Base-by-base conservation (phyloP, 1,284 basidiomycete genomes). In the Boletus sp. region DNA sequence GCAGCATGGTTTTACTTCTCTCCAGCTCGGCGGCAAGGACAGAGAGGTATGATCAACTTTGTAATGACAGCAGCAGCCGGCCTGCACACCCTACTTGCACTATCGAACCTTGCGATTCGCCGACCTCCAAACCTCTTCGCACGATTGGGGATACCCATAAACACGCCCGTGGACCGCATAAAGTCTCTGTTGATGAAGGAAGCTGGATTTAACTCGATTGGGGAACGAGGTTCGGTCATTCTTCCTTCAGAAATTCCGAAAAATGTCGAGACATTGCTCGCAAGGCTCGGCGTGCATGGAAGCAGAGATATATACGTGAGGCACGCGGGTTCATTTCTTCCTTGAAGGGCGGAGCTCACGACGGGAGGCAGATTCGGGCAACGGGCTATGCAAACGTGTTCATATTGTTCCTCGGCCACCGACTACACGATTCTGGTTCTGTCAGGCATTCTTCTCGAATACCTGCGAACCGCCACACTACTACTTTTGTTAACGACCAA, bases 71-170 rank as follows among this genome's bases (percentile, higher is more conserved):
- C 49, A 30, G 59, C 78, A 34, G 63, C 83, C 2, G 65, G 77
- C n/a, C 51, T 76, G 22, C 82, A 88, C 57, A 73, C 81, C 0
- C 58, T 85, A 14, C 77, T 75, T 57, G 66, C 75, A 12, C 57
- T 82, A 9, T 75, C 78, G 57, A 64, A 59, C 30, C 48, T 85
- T n/a, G 58, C 76, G 13, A 61, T 78, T 13, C 60, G 64, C 30
- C 73, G 72, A 44, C 82, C 85, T 6, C 71, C 72, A 27, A 88
- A 88, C 58, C 56, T 89, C 25, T 89, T 87, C 62, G 69, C 68
- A 22, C 59, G 68, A 2, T 68, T 88, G 16, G 59, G 67, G 5
- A 62, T 87, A 41, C 78, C 82, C 0, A 55, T 85, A 41, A 80
- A 73, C 48, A 71, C 73, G 4, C 72, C 82, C 0, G 69, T 75